Evolutionary conservation across 202 grass and related monocot species (phyloP), one percentile per base, ranked within the genome.

Genomic region (Miscanthus sacchariflorus): DNA sequence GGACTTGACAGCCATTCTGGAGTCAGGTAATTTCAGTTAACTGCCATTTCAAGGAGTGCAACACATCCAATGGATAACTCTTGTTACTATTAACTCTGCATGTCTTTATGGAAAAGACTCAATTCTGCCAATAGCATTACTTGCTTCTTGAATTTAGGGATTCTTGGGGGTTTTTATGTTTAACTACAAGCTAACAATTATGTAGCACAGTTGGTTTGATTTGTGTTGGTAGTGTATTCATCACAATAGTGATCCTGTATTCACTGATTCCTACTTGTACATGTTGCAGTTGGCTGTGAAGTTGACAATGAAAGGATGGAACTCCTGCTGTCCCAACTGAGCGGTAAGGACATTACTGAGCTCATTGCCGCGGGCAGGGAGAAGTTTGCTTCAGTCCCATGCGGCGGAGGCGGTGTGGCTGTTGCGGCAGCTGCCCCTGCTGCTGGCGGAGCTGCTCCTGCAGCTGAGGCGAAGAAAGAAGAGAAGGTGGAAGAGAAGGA

Each of bases 401-500:
- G 74, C 38, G 88, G 91, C 19, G 93, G 88, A 10, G 93, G 88
- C 12, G 93, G 77, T 17, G 79, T 78, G 9, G 85, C 83, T 13
- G 86, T 85, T 27, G 84, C 83, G 21, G 86, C 82, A 2, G 56
- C 79, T 15, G 52, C 83, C 25, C 79, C 76, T 30, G 71, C 73
- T 65, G 88, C 15, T 61, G 85, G 56, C 48, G 85, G 84, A 18
- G 84, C 71, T 74, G 88, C 90, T 13, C 82, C 86, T 48, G 83
- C 83, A 63, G 64, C 84, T 39, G 72, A 86, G 83, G 61, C 83
- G 9, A 87, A 91, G 70, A 89, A 88, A 27, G 87, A 93, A 87
- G 87, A 92, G 80, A 93, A 93, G 78, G 88, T 93, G 36, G 91
- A 93, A 64, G 91, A 93, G 88, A 93, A 92, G 74, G 91, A 93